Evolutionary conservation across 2,329 filamentous ascomycete genomes (phyloP).

Genomic region (Pseudophaeomoniella oleicola): DNA sequence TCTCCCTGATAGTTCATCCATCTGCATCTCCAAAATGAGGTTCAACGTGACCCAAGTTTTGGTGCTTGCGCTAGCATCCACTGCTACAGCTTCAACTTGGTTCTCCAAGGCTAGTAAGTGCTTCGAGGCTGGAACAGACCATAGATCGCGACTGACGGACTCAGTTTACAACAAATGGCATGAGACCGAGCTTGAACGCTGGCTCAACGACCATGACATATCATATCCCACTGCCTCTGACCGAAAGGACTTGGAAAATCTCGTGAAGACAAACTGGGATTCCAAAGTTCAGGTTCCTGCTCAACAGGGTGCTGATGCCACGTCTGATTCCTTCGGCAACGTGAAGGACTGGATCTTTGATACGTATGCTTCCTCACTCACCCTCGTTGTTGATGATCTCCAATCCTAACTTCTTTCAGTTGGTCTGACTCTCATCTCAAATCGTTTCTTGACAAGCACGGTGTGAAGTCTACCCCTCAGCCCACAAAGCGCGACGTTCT

Average conservation of each 20-base stretch:
- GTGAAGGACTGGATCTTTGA: slow-evolving; percentile 90
- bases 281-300: slow-evolving; percentile 54
- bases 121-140: slow-evolving; percentile 1
- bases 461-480: slow-evolving; percentile 74
- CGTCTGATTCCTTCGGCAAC: slow-evolving; percentile 54
- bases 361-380: slow-evolving; percentile 36
- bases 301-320: slow-evolving; percentile 66
- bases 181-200: slow-evolving; percentile 90
- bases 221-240: slow-evolving; percentile 83
- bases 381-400: slow-evolving; percentile 2
- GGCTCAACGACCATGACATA: slow-evolving; percentile 84
- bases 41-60: slow-evolving; percentile 54
- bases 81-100: slow-evolving; percentile 62
- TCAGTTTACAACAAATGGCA: slow-evolving; percentile 98
- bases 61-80: slow-evolving; percentile 54
- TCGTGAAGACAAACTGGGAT: slow-evolving; percentile 88
- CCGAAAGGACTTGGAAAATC: slow-evolving; percentile 81
- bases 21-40: slow-evolving; percentile 49
- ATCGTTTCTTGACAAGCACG: slow-evolving; percentile 76
- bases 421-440: slow-evolving; percentile 93
- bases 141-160: slow-evolving; percentile 13
- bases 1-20: neutral
- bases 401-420: slow-evolving; percentile 34
- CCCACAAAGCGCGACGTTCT: slow-evolving; percentile 74
- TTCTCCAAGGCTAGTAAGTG: slow-evolving; percentile 68